phyloP scores from a whole-genome alignment of 1,284 basidiomycete species.

The Sanghuangporus baumii region DNA sequence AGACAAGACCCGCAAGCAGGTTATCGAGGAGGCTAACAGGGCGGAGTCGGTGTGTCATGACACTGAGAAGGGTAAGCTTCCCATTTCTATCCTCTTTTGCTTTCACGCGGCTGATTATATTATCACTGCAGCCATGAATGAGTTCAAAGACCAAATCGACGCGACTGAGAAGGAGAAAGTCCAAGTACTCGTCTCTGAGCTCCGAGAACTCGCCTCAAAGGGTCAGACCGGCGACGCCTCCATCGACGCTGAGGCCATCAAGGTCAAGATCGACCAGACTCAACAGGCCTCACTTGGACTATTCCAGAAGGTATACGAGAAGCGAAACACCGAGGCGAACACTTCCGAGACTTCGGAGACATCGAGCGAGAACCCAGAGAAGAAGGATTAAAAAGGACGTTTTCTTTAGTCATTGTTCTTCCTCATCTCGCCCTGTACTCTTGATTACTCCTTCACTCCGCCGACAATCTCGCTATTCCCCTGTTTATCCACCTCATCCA shows the following conservation, averaged over 20 bases:
- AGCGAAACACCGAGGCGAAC: constrained; percentile 69
- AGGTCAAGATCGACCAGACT: constrained; percentile 92
- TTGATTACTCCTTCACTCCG: background rate
- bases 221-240: constrained; percentile 83
- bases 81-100: background rate
- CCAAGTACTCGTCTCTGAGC: constrained; percentile 77
- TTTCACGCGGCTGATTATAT: constrained; percentile 7
- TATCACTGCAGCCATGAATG: constrained; percentile 68
- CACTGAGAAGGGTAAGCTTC: constrained; percentile 81
- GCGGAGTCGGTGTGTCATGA: constrained; percentile 93
- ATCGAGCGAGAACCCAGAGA: constrained; percentile 47
- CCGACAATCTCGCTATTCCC: background rate
- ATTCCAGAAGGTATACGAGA: constrained; percentile 98
- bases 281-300: constrained; percentile 94
- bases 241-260: constrained; percentile 83
- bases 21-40: constrained; percentile 98
- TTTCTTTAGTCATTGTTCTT: background rate
- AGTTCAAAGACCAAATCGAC: constrained; percentile 97
- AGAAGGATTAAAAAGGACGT: constrained; percentile 46
- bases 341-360: constrained; percentile 31
- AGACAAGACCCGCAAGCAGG: constrained; percentile 81
- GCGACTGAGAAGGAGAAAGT: constrained; percentile 92
- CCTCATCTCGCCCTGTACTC: background rate
- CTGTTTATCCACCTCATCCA: background rate
- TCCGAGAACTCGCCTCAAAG: constrained; percentile 87